Percentiles rank a stretch among this genome's conserved stretches.
Evolutionary conservation across 2,329 filamentous ascomycete genomes (phyloP).

Genomic region (Didymella lethalis): DNA sequence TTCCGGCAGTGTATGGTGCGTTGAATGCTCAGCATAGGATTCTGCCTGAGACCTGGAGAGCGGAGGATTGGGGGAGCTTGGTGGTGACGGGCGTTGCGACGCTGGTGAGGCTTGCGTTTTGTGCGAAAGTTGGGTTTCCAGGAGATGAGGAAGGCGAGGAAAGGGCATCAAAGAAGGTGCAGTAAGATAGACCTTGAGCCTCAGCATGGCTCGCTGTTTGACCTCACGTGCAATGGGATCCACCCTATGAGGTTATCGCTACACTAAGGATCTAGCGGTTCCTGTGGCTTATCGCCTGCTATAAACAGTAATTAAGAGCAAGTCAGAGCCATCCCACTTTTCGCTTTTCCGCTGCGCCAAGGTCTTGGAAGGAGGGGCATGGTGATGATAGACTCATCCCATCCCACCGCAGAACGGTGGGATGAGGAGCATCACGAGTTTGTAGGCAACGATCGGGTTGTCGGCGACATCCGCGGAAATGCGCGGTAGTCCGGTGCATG

Average conservation of each 20-base stretch:
- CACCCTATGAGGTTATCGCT: neutral
- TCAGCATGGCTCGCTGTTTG: no score
- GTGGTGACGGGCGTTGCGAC: constrained; percentile 34
- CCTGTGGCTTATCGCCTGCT: neutral
- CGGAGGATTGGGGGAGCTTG: constrained; percentile 47
- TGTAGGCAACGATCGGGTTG: constrained; percentile 45
- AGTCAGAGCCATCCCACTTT: constrained; percentile 4
- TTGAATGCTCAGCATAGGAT: constrained; percentile 28
- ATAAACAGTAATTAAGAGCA: constrained; percentile 5
- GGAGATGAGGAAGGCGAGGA: constrained; percentile 12
- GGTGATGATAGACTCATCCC: neutral
- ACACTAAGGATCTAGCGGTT: neutral
- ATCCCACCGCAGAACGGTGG: neutral
- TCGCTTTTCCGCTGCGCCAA: constrained; percentile 7
- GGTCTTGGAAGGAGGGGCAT: constrained; percentile 12
- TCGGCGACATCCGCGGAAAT: constrained; percentile 4
- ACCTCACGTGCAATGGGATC: neutral
- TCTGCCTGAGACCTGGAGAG: constrained; percentile 27
- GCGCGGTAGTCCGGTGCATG: neutral
- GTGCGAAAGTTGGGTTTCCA: constrained; percentile 29
- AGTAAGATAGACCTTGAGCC: neutral
- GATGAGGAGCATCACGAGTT: constrained; percentile 58
- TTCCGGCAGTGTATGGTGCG: constrained; percentile 29
- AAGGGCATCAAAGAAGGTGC: neutral
- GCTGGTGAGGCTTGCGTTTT: constrained; percentile 32